Conservation (phyloP, 495 filamentous ascomycete genomes). For the Penicillium macrosclerotiorum region DNA sequence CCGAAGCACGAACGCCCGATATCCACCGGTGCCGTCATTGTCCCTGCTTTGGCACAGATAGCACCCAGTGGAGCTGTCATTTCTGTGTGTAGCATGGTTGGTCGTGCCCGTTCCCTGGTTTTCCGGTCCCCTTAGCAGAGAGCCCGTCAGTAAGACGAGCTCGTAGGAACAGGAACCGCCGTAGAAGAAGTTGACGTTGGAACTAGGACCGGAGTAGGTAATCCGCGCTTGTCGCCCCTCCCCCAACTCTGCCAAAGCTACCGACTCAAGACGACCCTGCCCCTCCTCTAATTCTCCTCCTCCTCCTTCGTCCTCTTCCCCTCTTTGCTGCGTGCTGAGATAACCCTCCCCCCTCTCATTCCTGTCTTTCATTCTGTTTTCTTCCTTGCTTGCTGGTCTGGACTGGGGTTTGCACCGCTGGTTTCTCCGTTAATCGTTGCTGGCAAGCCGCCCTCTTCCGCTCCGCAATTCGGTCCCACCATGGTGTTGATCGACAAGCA, state of each 20-base stretch:
- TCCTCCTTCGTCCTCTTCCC: neutral
- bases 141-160: too few species aligned
- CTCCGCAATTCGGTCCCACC: slow-evolving; percentile 13
- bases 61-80: slow-evolving; percentile 7
- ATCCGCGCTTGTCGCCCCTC: too few species aligned
- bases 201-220: too few species aligned
- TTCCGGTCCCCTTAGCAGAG: too few species aligned
- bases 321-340: slow-evolving; percentile 4
- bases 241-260: neutral
- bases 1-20: neutral
- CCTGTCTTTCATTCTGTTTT: slow-evolving; percentile 6
- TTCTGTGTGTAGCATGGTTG: slow-evolving; percentile 1
- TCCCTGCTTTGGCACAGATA: slow-evolving; percentile 9
- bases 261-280: neutral
- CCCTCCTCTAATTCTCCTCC: neutral
- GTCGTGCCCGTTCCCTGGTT: too few species aligned
- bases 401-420: neutral
- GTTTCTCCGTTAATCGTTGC: neutral
- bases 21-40: slow-evolving; percentile 20
- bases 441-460: slow-evolving; percentile 1
- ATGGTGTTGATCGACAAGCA: slow-evolving; percentile 90
- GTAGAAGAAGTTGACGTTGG: too few species aligned
- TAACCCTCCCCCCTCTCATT: neutral
- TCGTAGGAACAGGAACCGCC: too few species aligned
- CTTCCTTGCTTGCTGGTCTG: neutral